Base-by-base conservation (phyloP, 2,329 filamentous ascomycete genomes). In the Penicillium sp. region DNA sequence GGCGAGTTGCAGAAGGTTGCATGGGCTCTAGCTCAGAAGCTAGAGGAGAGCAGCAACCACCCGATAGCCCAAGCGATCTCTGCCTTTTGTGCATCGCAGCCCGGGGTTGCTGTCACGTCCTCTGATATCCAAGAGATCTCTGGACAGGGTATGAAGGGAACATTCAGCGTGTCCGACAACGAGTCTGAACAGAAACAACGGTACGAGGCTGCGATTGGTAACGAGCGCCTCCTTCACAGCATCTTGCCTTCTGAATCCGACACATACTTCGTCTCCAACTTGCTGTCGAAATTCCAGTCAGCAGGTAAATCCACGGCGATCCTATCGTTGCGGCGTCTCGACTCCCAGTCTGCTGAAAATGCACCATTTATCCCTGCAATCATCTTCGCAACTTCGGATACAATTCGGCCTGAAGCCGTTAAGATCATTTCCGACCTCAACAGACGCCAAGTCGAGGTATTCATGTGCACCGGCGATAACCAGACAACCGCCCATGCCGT, bases 391-490 rank as follows among this genome's bases (percentile, higher is more conserved):
- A 85, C 92, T 42, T 84, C 90, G 0, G 91, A 96, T 58, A 83
- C 88, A 1, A 81, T 95, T 55, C 86, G 91, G 2, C 79, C 82
- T 0, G 88, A 95, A 69, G 84, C 89, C 0, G 69, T 73, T 1
- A 63, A 73, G 6, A 82, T 92, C 15, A 79, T 95, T 50, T 68
- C 72, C 6, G 77, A 83, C 1, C 80, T 95, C 0, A 79, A 81
- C 38, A 69, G 78, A 4, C 80, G 80, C 13, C 83, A 86, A 18
- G 84, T 87, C 41, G 81, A 84, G 28, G 87, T 95, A 3, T 95
- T 86, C 83, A 95, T 96, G 89, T 83, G 95, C 32, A 95, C 89
- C 0, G 91, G 91, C 27, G 91, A 96, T 73, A 95, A 95, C 64
- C 74, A 77, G n/a, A 83, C 76, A n/a, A 96, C 91, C 0, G 91